Evolutionary conservation across 129 eudicot species (phyloP).

Genomic region (Flaveria bidentis): DNA sequence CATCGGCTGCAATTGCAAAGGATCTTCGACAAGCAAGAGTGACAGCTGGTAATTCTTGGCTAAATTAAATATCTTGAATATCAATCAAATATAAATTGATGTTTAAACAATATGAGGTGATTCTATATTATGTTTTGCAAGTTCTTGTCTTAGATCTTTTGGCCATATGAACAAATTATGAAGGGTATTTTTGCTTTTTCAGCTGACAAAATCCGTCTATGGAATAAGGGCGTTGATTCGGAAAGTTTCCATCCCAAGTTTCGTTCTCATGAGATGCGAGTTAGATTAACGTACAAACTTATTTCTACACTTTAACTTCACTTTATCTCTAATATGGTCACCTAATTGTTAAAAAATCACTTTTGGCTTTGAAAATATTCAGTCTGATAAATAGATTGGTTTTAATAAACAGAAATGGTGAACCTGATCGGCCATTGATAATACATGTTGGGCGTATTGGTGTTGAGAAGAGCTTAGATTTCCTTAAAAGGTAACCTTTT

Average conservation of each 20-base stretch:
- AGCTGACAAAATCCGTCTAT: conserved; percentile 85
- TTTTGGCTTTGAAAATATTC: not conserved
- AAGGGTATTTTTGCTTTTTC: conserved; percentile 21
- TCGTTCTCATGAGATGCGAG: conserved; percentile 85
- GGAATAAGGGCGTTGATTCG: conserved; percentile 99
- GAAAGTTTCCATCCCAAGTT: conserved; percentile 91
- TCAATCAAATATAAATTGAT: not conserved
- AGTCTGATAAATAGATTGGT: not conserved
- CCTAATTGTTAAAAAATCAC: not conserved
- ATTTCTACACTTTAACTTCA: not conserved
- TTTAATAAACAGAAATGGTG: conserved; percentile 65
- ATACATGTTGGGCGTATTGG: conserved; percentile 94
- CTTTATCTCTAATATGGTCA: not conserved
- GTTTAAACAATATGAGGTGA: not conserved
- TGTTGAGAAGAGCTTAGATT: conserved; percentile 90
- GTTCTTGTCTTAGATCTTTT: not conserved
- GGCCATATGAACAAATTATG: not conserved
- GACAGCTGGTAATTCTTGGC: conserved; percentile 60
- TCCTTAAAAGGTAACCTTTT: conserved; percentile 63
- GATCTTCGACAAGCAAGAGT: conserved; percentile 82
- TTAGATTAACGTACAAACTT: conserved; percentile 60
- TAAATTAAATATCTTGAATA: conserved; percentile 7
- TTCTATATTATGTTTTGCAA: not conserved
- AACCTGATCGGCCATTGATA: conserved; percentile 81
- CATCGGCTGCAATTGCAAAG: conserved; percentile 93